Evolutionary conservation across 179 eudicot species (phyloP).

Genomic region (Kewa caespitosa): DNA sequence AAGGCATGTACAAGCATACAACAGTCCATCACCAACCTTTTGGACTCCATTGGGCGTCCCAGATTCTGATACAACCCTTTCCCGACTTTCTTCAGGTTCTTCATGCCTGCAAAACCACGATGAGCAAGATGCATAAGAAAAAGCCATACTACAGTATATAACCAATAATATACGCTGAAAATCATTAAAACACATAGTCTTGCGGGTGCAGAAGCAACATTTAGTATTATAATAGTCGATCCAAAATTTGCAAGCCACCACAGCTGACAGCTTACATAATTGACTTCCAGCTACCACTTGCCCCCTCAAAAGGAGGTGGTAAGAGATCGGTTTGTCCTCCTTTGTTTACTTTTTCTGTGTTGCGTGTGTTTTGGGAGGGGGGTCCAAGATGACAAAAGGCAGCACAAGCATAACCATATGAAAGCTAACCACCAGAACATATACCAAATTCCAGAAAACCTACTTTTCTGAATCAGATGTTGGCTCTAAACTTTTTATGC

Average conservation of each 20-base stretch:
- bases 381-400: not conserved
- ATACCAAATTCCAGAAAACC: slow-evolving; percentile 21
- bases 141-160: not conserved
- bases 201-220: not conserved
- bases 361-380: not conserved
- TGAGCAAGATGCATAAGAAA: slow-evolving; percentile 10
- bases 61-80: slow-evolving; percentile 27
- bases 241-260: not conserved
- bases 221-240: not conserved
- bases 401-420: not conserved
- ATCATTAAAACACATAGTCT: not conserved
- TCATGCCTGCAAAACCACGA: slow-evolving; percentile 24
- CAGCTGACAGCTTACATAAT: not conserved
- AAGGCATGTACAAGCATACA: not conserved
- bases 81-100: slow-evolving; percentile 35
- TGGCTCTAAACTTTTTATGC: slow-evolving; percentile 20
- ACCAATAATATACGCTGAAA: not conserved
- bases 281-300: not conserved
- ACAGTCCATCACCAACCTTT: slow-evolving; percentile 42
- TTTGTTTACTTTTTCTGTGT: no score
- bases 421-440: slow-evolving; percentile 5
- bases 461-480: slow-evolving; percentile 37
- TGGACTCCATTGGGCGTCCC: slow-evolving; percentile 29
- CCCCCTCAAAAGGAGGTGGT: not conserved
- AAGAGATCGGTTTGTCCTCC: no score